Base-by-base conservation (phyloP, 345 rosid species). In the Brassica juncea region DNA sequence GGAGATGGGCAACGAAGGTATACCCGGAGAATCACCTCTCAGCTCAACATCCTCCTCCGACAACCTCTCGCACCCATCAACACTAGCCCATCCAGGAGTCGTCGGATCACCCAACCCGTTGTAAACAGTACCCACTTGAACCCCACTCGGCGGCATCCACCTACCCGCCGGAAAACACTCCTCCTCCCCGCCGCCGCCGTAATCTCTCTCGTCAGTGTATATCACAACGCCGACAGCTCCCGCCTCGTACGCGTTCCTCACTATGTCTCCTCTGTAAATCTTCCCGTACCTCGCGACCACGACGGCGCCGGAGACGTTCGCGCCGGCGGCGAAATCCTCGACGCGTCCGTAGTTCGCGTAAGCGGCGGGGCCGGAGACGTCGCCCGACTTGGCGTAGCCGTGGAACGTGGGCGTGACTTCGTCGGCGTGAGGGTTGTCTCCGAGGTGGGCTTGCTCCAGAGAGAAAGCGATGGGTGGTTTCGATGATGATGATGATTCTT, bases 131-230 rank as follows among this genome's bases (percentile, higher is more conserved):
- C 95, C 98, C 59, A 94, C 92, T 80, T 91, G 97, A 27, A 90
- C 97, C 2, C 95, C 97, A 39, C 87, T 91, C 4, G 97, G 97
- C 0, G 97, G 97, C 91, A 91, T 87, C 97, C 89, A 87, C 76
- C 59, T 89, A 3, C 77, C 84, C 7, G 80, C 86, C 0, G 94
- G 98, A 82, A 91, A 91, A 87, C 92, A 88, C 79, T 73, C 82
- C 4, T 74, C 84, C 4, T 81, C 78, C 3, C 82, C 77, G 11
- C 82, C 78, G 3, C 82, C 77, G 11, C 84, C 84, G 57, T 84
- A 91, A 71, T 94, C 94, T 75, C 89, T 89, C 86, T 88, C 87
- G 47, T 90, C 94, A 0, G 97, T 84, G 35, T 82, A 90, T 55
- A 90, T 82, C 73, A 93, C 76, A 3, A 79, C 88, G 12, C 97